Evolutionary conservation across 2,329 filamentous ascomycete genomes (phyloP).

Genomic region (Annulohypoxylon truncatum): DNA sequence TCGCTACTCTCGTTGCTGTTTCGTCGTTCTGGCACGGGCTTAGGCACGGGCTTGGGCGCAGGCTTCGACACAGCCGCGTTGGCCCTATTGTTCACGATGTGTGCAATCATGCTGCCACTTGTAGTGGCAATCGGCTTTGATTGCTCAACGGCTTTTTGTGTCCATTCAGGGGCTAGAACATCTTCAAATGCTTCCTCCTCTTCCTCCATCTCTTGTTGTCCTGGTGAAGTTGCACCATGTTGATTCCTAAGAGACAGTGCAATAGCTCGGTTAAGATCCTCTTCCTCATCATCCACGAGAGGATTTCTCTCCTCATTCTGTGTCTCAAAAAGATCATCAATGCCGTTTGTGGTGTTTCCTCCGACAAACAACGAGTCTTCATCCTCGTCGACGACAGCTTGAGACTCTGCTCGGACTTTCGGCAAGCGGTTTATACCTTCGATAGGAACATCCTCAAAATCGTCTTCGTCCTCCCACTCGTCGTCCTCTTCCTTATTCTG

Average conservation of each 20-base stretch:
- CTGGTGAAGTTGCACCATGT: constrained; percentile 53
- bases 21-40: constrained; percentile 59
- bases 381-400: constrained; percentile 54
- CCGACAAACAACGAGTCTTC: constrained; percentile 69
- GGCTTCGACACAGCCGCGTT: constrained; percentile 67
- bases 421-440: constrained; percentile 88
- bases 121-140: constrained; percentile 63
- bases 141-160: constrained; percentile 63
- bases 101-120: constrained; percentile 73
- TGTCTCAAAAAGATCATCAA: constrained; percentile 41
- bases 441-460: constrained; percentile 93
- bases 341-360: constrained; percentile 41
- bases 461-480: constrained; percentile 74
- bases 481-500: constrained; percentile 67
- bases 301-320: constrained; percentile 49
- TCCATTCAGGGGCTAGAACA: constrained; percentile 65
- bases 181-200: constrained; percentile 62
- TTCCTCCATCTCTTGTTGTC: constrained; percentile 51
- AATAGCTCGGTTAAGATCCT: constrained; percentile 83
- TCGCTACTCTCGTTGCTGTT: constrained; percentile 71
- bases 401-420: constrained; percentile 56
- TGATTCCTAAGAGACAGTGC: constrained; percentile 83
- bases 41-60: constrained; percentile 63
- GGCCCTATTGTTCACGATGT: constrained; percentile 78
- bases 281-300: constrained; percentile 56